Percentiles rank a stretch among this genome's conserved stretches.
Evolutionary conservation across 352 stramenopile species (phyloP).

Genomic region (Blastocystis sp.): DNA sequence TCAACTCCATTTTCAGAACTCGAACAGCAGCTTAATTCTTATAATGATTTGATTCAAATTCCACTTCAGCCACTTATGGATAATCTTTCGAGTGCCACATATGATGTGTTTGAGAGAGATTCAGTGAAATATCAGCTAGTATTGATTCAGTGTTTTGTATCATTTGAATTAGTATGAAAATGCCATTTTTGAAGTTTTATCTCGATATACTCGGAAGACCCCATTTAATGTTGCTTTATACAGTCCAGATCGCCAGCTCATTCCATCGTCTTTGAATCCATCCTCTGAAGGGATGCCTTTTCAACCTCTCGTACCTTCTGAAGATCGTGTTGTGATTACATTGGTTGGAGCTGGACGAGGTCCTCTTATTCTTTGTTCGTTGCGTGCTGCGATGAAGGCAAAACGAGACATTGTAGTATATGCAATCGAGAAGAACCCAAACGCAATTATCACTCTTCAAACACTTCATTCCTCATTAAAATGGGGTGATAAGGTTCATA

Average conservation of each 20-base stretch:
- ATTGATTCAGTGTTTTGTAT: not conserved
- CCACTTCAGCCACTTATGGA: slow-evolving; percentile 95
- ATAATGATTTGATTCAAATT: slow-evolving; percentile 70
- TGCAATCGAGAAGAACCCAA: slow-evolving; percentile 97
- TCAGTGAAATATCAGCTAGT: slow-evolving; percentile 87
- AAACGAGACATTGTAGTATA: slow-evolving; percentile 83
- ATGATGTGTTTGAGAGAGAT: slow-evolving; percentile 97
- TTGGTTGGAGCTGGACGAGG: slow-evolving; percentile 90
- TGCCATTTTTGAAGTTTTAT: slow-evolving; percentile 81
- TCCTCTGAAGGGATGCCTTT: not conserved
- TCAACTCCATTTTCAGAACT: slow-evolving; percentile 75
- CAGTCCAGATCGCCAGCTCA: not conserved
- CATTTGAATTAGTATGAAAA: slow-evolving; percentile 84
- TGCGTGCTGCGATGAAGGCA: slow-evolving; percentile 76
- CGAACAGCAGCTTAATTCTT: slow-evolving; percentile 74
- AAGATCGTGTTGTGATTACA: slow-evolving; percentile 72
- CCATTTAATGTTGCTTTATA: slow-evolving; percentile 1
- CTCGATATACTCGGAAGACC: not conserved
- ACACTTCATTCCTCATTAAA: slow-evolving; percentile 71
- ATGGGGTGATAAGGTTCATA: slow-evolving; percentile 77
- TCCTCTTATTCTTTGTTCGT: slow-evolving; percentile 84
- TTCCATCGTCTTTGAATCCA: not conserved
- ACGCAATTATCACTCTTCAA: slow-evolving; percentile 89
- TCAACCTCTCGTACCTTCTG: not conserved
- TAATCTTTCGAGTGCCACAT: slow-evolving; percentile 95